Percentiles rank a stretch among this genome's conserved stretches.
Evolutionary conservation across 306 rosid genomes (phyloP).

Genomic region (Prunus armeniaca): DNA sequence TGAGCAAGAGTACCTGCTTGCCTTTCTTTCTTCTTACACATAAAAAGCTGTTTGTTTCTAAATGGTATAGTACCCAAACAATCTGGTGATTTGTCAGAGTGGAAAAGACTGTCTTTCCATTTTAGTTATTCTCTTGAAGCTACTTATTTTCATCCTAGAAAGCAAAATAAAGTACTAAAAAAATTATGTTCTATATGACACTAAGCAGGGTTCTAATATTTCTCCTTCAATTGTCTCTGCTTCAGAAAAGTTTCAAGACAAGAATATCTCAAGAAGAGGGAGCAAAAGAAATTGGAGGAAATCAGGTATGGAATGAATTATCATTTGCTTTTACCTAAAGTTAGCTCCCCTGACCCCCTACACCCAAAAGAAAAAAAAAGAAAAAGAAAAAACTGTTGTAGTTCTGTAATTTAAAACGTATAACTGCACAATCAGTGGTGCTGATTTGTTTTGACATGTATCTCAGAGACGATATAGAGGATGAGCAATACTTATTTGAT

Average conservation of each 20-base stretch:
- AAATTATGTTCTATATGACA: not conserved
- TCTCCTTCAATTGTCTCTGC: slow-evolving; percentile 1
- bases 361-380: not conserved
- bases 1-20: not conserved
- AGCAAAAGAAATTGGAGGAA: slow-evolving; percentile 85
- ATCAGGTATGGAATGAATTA: slow-evolving; percentile 51
- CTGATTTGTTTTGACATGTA: slow-evolving; percentile 7
- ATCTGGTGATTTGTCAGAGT: not conserved
- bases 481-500: slow-evolving; percentile 83
- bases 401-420: not conserved
- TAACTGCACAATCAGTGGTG: not conserved
- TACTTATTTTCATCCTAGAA: not conserved
- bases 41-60: not conserved
- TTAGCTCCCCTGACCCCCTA: not conserved
- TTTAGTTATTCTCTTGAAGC: not conserved
- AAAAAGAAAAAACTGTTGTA: not conserved
- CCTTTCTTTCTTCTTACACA: not conserved
- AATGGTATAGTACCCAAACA: not conserved
- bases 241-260: slow-evolving; percentile 82
- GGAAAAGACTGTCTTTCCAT: not conserved
- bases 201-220: not conserved
- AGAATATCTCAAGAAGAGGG: slow-evolving; percentile 90
- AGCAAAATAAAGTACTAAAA: not conserved
- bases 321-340: slow-evolving; percentile 4
- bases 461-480: slow-evolving; percentile 82